Percentiles rank a stretch among this genome's conserved stretches.
Evolutionary conservation across 306 rosid genomes (phyloP).

Genomic region (Aeschynomene evenia): DNA sequence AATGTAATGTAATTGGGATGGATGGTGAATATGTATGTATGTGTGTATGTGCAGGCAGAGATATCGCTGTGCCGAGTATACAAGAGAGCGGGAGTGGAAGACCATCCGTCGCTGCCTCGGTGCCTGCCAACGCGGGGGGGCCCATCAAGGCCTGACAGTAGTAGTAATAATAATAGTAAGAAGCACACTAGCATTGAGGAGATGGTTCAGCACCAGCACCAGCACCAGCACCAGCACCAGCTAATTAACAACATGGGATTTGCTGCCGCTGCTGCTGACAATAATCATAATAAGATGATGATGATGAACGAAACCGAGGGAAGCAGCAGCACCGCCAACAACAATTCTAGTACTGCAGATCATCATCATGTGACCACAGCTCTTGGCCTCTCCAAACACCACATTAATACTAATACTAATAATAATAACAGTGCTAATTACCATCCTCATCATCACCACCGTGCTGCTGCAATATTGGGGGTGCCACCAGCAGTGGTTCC

Average conservation of each 20-base stretch:
- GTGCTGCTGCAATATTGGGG: constrained; percentile 20
- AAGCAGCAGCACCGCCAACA: constrained; percentile 39
- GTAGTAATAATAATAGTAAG: no score
- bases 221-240: no score
- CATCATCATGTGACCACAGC: constrained; percentile 47
- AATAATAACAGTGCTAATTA: no score
- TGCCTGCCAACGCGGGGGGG: constrained; percentile 49
- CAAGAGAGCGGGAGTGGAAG: constrained; percentile 97
- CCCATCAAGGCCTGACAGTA: constrained; percentile 43
- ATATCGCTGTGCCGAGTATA: constrained; percentile 93
- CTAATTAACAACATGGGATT: constrained; percentile 48
- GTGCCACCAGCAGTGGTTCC: constrained; percentile 3
- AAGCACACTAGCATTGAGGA: constrained; percentile 28
- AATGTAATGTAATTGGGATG: no score
- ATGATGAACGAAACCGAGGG: constrained; percentile 47
- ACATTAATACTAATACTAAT: no score
- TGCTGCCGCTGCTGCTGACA: no score
- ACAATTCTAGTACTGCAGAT: no score
- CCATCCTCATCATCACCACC: no score
- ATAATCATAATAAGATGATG: no score
- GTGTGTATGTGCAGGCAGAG: constrained; percentile 86
- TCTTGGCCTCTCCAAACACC: constrained; percentile 68
- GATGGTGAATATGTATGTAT: no score
- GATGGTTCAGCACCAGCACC: constrained; percentile 18
- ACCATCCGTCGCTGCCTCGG: constrained; percentile 88